phyloP scores from a whole-genome alignment of 2,329 filamentous ascomycete genomes.

The Cercospora zeae-maydis region DNA sequence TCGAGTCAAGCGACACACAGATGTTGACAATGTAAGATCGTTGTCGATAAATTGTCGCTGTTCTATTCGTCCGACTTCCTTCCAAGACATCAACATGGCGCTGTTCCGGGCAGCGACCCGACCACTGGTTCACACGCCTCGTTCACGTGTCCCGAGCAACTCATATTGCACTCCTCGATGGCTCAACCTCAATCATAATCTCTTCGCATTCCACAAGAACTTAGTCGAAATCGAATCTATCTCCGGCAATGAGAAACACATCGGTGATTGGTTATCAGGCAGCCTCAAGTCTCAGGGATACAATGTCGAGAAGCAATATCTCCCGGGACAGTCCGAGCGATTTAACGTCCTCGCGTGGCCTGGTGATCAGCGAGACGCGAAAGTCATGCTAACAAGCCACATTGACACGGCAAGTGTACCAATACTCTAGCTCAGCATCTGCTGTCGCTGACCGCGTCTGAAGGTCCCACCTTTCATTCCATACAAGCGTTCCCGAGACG shows the following conservation, averaged over 20 bases:
- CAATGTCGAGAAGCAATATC: background rate
- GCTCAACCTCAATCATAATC: background rate
- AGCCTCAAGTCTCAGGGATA: background rate
- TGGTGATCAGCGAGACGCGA: background rate
- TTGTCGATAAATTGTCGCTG: too few relatives aligned
- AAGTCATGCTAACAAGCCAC: background rate
- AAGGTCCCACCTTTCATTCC: conserved; percentile 67
- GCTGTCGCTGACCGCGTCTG: background rate
- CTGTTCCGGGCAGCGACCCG: too few relatives aligned
- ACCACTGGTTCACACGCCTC: background rate
- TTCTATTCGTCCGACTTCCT: too few relatives aligned
- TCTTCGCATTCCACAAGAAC: background rate
- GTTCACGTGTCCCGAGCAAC: background rate
- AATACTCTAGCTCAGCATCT: background rate
- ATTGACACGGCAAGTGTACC: background rate
- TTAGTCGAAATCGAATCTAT: background rate
- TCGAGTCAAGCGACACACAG: too few relatives aligned
- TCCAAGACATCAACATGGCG: too few relatives aligned
- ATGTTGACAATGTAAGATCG: too few relatives aligned
- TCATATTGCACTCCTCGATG: background rate
- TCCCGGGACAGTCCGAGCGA: background rate
- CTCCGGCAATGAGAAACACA: background rate
- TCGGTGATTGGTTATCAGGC: background rate
- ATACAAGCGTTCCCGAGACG: conserved; percentile 43
- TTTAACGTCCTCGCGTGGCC: background rate